Conservation (phyloP, 352 stramenopile genomes). For the Pythium insidiosum region DNA sequence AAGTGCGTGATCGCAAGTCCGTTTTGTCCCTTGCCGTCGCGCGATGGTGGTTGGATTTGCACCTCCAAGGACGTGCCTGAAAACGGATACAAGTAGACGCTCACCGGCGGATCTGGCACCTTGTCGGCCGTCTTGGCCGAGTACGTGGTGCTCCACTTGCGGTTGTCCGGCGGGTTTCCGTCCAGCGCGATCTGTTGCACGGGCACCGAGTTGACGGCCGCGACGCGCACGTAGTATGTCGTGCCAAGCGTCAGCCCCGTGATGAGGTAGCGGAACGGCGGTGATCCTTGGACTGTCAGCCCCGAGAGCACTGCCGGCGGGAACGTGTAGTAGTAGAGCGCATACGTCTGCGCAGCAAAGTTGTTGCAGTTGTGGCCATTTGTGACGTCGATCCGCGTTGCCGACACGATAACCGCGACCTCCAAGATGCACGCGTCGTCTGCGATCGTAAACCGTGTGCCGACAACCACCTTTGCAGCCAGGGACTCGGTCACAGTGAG, state of each 20-base stretch:
- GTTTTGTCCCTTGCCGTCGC: conserved; percentile 46
- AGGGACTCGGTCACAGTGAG: conserved; percentile 32
- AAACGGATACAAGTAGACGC: conserved; percentile 46
- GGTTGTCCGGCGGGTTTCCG: conserved; percentile 82
- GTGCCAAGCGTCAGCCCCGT: conserved; percentile 43
- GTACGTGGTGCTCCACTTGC: conserved; percentile 84
- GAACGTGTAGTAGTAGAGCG: conserved; percentile 59
- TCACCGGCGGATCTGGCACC: conserved; percentile 62
- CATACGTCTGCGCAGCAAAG: conserved; percentile 38
- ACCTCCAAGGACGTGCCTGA: conserved; percentile 61
- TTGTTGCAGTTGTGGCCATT: conserved; percentile 23
- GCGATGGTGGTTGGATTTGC: conserved; percentile 58
- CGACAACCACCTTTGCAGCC: conserved; percentile 14
- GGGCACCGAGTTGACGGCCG: conserved; percentile 86
- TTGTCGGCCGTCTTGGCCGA: conserved; percentile 75
- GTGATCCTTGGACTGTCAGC: conserved; percentile 53
- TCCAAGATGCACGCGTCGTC: conserved; percentile 40
- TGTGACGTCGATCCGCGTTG: conserved; percentile 13
- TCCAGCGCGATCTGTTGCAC: conserved; percentile 77
- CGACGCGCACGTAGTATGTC: conserved; percentile 90
- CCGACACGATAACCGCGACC: conserved; percentile 10
- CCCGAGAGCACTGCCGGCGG: conserved; percentile 39
- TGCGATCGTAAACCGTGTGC: conserved; percentile 42
- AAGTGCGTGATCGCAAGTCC: conserved; percentile 40
- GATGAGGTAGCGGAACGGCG: conserved; percentile 80